Percentiles rank a stretch among this genome's conserved stretches.
phyloP scores from a whole-genome alignment of 2,329 filamentous ascomycete genomes.

The Thermoascus crustaceus region DNA sequence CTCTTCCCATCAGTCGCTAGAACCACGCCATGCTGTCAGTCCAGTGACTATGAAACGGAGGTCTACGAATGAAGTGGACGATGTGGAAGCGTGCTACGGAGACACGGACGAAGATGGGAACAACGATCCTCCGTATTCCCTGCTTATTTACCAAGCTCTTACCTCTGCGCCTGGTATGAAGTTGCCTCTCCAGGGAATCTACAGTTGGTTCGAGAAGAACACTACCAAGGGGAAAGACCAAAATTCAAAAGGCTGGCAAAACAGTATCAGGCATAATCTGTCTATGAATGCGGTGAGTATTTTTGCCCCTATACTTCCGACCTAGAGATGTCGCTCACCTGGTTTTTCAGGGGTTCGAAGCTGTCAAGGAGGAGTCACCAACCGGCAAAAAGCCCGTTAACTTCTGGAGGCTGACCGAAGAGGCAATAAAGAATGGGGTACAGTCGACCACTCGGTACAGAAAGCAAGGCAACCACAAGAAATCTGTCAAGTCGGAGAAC shows the following conservation, averaged over 20 bases:
- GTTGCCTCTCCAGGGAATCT: slow-evolving; percentile 79
- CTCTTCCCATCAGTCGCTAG: slow-evolving; percentile 15
- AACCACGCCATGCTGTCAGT: slow-evolving; percentile 4
- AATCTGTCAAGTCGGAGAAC: slow-evolving; percentile 27
- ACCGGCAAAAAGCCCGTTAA: slow-evolving; percentile 52
- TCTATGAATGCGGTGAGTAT: slow-evolving; percentile 83
- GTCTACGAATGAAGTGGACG: slow-evolving; percentile 12
- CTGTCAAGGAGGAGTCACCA: slow-evolving; percentile 45
- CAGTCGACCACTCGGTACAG: slow-evolving; percentile 79
- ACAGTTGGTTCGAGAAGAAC: slow-evolving; percentile 78
- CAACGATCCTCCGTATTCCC: slow-evolving; percentile 64
- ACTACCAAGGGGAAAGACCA: slow-evolving; percentile 62
- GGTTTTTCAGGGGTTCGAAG: slow-evolving; percentile 34
- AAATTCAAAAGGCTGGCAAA: slow-evolving; percentile 73
- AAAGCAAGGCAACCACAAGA: slow-evolving; percentile 39
- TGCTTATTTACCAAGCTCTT: slow-evolving; percentile 70
- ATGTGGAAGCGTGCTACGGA: slow-evolving; percentile 14
- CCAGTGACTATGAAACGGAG: slow-evolving; percentile 8
- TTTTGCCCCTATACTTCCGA: neutral
- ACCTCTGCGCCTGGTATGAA: slow-evolving; percentile 56
- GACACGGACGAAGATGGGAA: slow-evolving; percentile 22
- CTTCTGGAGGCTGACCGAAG: slow-evolving; percentile 68
- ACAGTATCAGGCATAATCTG: slow-evolving; percentile 89
- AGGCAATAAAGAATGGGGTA: slow-evolving; percentile 63
- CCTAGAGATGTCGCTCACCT: neutral